phyloP scores from a whole-genome alignment of 257 asterid species.

The Solanum ossicruentum region DNA sequence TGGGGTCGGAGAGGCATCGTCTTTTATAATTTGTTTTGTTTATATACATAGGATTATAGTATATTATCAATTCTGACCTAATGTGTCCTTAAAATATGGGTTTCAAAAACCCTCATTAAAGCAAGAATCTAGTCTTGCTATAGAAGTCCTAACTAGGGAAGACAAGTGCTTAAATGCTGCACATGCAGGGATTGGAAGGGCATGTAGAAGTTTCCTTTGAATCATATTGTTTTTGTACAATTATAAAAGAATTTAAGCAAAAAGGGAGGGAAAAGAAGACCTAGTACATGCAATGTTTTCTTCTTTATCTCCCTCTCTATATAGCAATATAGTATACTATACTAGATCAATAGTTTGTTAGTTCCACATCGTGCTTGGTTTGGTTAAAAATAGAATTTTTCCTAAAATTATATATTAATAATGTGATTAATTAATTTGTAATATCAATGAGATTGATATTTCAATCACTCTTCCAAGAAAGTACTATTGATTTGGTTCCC shows the following conservation, averaged over 20 bases:
- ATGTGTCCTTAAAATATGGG: neutral
- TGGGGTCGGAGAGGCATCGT: neutral
- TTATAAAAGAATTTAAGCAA: neutral
- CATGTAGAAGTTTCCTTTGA: neutral
- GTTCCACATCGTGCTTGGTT: neutral
- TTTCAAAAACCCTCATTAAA: neutral
- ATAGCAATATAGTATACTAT: neutral
- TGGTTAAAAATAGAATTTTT: neutral
- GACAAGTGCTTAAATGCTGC: neutral
- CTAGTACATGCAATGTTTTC: neutral
- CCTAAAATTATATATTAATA: neutral
- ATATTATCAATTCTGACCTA: neutral
- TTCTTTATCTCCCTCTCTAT: neutral
- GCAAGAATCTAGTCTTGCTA: neutral
- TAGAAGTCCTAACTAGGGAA: neutral
- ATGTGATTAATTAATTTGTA: neutral
- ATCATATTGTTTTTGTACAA: neutral
- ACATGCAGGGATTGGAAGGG: neutral
- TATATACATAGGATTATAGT: neutral
- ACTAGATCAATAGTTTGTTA: neutral
- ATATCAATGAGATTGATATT: neutral
- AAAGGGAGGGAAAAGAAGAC: neutral
- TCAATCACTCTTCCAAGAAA: neutral
- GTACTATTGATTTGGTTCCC: no score
- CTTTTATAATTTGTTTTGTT: neutral